These are phyloP conservation scores for Zygosaccharomyces gambellarensis DNA, from an alignment of 805 yeast species.

Conservation along the genomic window DNA sequence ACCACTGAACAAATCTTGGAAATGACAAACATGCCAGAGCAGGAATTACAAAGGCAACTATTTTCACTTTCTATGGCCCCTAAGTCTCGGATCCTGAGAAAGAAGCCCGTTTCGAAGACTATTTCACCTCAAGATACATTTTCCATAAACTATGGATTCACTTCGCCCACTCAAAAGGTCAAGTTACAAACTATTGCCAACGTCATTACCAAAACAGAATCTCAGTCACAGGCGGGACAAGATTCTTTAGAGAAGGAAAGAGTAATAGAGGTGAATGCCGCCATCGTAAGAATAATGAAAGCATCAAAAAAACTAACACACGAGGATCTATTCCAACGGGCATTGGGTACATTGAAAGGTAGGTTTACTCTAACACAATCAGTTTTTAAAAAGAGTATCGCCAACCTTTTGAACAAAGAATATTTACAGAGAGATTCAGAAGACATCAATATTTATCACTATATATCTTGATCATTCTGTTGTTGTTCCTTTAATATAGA, in stretches of 20 bases:
- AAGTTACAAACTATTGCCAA: conserved; percentile 62
- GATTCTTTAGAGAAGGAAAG: conserved; percentile 59
- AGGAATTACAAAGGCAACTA: conserved; percentile 70
- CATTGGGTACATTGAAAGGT: conserved; percentile 50
- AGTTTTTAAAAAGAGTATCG: conserved; percentile 67
- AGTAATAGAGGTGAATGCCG: conserved; percentile 70
- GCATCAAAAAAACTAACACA: conserved; percentile 57
- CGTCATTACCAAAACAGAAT: conserved; percentile 5
- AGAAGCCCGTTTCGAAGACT: conserved; percentile 70
- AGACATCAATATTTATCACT: conserved; percentile 48
- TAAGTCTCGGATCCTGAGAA: conserved; percentile 65
- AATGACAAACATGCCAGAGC: conserved; percentile 64
- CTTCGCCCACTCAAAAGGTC: conserved; percentile 61
- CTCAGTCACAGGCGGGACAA: conserved; percentile 42
- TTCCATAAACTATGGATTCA: conserved; percentile 61
- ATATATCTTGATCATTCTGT: conserved; percentile 8
- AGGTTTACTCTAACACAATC: conserved; percentile 68
- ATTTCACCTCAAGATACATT: conserved; percentile 62
- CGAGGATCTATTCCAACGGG: conserved; percentile 62
- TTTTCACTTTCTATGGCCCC: conserved; percentile 84
- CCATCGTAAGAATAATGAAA: conserved; percentile 84
- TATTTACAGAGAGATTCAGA: conserved; percentile 68
- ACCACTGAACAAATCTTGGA: conserved; percentile 59
- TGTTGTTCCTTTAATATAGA: conserved; percentile 16
- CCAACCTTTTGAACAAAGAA: conserved; percentile 73